phyloP scores from a whole-genome alignment of 768 basidiomycete genomes.

The Amanita pseudoporphyria region DNA sequence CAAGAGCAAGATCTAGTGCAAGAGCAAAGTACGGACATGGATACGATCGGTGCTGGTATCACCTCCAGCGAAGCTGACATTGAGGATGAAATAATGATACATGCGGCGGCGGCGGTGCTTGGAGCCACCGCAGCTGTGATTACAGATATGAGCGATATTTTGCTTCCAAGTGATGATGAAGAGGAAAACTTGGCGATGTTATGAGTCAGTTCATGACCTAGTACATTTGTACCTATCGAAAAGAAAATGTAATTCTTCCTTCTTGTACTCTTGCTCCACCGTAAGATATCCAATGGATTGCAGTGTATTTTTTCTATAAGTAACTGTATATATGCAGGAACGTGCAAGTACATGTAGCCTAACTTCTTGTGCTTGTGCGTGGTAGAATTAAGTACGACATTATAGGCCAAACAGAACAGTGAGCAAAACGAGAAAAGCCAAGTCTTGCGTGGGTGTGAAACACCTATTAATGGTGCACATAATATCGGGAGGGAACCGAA shows the following conservation, averaged over 20 bases:
- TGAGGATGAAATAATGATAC: neutral
- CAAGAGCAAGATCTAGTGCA: neutral
- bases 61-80: neutral
- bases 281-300: too few species aligned
- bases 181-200: neutral
- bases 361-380: too few species aligned
- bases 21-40: neutral
- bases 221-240: too few species aligned
- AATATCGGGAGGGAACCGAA: neutral
- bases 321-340: too few species aligned
- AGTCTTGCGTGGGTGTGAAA: neutral
- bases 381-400: too few species aligned
- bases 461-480: neutral
- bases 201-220: too few species aligned
- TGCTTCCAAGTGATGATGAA: neutral
- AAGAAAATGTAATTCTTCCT: too few species aligned
- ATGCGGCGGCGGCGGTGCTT: constrained; percentile 1
- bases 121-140: neutral
- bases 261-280: too few species aligned
- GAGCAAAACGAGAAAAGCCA: too few species aligned
- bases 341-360: too few species aligned
- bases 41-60: neutral
- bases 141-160: neutral
- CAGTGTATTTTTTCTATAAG: too few species aligned
- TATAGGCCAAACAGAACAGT: too few species aligned